Percentiles rank a stretch among this genome's conserved stretches.
These are phyloP conservation scores for Halenospora varia DNA, from an alignment of 495 filamentous ascomycete genomes.

Conservation along the genomic window DNA sequence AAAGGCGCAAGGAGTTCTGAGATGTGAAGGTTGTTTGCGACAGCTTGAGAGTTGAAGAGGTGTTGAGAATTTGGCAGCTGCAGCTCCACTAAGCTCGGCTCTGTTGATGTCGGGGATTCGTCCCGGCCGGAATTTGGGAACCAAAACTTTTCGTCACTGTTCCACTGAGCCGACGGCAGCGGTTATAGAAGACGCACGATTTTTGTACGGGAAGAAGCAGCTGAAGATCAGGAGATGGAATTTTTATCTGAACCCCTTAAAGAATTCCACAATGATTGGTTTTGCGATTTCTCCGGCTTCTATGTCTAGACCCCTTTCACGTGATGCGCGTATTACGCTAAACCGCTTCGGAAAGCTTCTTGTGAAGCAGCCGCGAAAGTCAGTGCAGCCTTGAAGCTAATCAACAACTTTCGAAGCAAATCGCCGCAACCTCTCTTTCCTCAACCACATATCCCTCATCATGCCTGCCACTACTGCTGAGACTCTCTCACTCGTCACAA, in stretches of 20 bases:
- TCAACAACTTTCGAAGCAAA: conserved; percentile 9
- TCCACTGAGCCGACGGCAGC: neutral
- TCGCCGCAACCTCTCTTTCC: conserved; percentile 5
- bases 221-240: neutral
- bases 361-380: conserved; percentile 20
- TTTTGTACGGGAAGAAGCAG: neutral
- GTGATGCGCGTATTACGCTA: conserved; percentile 3
- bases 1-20: conserved; percentile 13
- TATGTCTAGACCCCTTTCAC: neutral
- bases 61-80: neutral
- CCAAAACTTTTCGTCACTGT: neutral
- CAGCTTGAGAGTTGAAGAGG: neutral
- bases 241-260: neutral
- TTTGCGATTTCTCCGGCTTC: neutral
- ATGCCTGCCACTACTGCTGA: conserved; percentile 97
- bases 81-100: conserved; percentile 14
- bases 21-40: conserved; percentile 16
- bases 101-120: neutral
- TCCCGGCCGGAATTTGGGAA: neutral
- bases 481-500: conserved; percentile 84
- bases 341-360: conserved; percentile 4
- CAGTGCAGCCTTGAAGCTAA: conserved; percentile 16
- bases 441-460: conserved; percentile 23
- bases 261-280: neutral
- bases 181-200: neutral